Evolutionary conservation across 2,329 filamentous ascomycete genomes (phyloP).

Genomic region (Rhynchosporium agropyri): DNA sequence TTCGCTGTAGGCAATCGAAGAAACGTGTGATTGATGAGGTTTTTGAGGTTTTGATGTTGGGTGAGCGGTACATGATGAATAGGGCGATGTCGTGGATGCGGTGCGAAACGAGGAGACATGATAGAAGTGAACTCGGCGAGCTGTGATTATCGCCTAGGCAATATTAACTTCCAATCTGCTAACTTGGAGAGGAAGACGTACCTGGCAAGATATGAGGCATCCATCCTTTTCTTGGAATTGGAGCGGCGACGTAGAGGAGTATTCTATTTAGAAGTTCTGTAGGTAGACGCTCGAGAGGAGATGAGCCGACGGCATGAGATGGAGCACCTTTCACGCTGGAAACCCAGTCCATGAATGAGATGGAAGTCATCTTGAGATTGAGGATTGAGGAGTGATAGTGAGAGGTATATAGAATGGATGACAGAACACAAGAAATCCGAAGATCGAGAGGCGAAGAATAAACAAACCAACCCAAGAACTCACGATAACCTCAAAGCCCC

Average conservation of each 20-base stretch:
- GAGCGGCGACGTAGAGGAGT: constrained; percentile 8
- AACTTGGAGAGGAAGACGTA: not conserved
- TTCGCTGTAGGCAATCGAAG: not conserved
- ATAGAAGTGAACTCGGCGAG: constrained; percentile 3
- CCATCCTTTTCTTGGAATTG: constrained; percentile 13
- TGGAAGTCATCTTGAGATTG: constrained; percentile 12
- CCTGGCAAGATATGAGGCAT: constrained; percentile 16
- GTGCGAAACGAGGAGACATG: constrained; percentile 14
- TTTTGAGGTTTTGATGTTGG: constrained; percentile 9
- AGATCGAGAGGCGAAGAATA: not conserved
- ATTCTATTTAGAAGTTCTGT: constrained; percentile 21
- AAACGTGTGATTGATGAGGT: constrained; percentile 3
- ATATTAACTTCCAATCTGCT: not conserved
- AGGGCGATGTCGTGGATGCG: constrained; percentile 15
- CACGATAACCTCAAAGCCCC: not conserved
- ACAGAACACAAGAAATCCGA: not conserved
- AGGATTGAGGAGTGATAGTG: not conserved
- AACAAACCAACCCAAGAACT: not conserved
- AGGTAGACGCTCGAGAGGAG: constrained; percentile 23
- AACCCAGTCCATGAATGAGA: constrained; percentile 19
- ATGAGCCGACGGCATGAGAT: constrained; percentile 13
- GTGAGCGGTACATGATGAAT: constrained; percentile 16
- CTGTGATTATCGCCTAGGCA: not conserved
- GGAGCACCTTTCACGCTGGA: constrained; percentile 3
- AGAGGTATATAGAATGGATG: not conserved